These are phyloP conservation scores for Saussurea involucrata DNA, from an alignment of 129 eudicot species.

Conservation along the genomic window DNA sequence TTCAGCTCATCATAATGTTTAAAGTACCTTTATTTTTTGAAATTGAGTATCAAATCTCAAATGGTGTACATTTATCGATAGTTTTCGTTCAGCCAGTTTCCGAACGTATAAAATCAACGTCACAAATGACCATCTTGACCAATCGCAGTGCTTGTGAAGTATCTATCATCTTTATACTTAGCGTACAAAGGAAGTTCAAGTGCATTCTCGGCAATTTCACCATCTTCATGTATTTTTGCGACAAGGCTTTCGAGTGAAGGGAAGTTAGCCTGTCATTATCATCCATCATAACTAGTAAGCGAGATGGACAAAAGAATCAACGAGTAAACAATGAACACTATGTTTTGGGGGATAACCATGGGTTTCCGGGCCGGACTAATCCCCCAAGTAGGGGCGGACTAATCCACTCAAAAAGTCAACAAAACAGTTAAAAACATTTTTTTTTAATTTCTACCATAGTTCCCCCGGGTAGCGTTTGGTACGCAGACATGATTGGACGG, in stretches of 20 bases:
- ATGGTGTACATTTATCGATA: background rate
- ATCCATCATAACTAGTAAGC: slow-evolving; percentile 8
- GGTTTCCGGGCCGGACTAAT: too few species aligned
- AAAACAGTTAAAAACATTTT: too few species aligned
- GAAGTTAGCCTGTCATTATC: slow-evolving; percentile 65
- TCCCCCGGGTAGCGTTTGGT: too few species aligned
- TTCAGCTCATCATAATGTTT: background rate
- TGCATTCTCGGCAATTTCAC: slow-evolving; percentile 71
- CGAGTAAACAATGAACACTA: background rate
- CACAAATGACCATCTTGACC: slow-evolving; percentile 26
- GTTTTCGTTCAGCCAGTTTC: background rate
- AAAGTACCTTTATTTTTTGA: slow-evolving; percentile 6
- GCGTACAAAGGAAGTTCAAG: slow-evolving; percentile 77
- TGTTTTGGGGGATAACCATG: too few species aligned
- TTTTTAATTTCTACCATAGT: too few species aligned
- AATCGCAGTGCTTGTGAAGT: slow-evolving; percentile 35
- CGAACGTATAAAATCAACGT: background rate
- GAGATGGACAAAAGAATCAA: background rate
- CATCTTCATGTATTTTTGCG: slow-evolving; percentile 79
- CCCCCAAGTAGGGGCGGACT: too few species aligned
- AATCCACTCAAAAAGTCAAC: too few species aligned
- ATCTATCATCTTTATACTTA: slow-evolving; percentile 65
- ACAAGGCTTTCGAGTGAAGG: slow-evolving; percentile 80
- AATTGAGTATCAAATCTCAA: slow-evolving; percentile 5
- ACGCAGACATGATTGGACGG: too few species aligned